These are phyloP conservation scores for Trichophaea hybrida DNA, from an alignment of 2,329 filamentous ascomycete genomes.

Conservation along the genomic window DNA sequence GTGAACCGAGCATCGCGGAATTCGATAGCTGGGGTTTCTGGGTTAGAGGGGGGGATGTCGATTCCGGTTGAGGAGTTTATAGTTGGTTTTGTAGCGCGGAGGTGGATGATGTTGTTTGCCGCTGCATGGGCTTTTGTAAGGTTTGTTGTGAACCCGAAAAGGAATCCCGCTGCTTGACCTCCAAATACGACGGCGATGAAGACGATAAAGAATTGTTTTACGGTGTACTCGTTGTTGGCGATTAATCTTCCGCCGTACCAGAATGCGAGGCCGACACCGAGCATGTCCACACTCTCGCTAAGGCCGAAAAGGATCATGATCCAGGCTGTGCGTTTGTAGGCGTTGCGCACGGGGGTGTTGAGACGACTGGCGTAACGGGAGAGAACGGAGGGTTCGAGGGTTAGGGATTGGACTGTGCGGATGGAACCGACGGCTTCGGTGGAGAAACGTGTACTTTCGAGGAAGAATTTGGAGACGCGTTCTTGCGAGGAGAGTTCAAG, in stretches of 20 bases:
- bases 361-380: slow-evolving; percentile 48
- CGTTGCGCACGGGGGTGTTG: slow-evolving; percentile 42
- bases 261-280: slow-evolving; percentile 49
- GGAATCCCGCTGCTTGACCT: slow-evolving; percentile 51
- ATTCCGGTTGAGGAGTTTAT: slow-evolving; percentile 30
- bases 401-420: slow-evolving; percentile 55
- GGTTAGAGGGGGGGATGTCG: slow-evolving; percentile 29
- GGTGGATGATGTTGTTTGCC: slow-evolving; percentile 21
- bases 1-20: slow-evolving; percentile 24
- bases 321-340: slow-evolving; percentile 30
- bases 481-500: slow-evolving; percentile 52
- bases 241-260: slow-evolving; percentile 55
- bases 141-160: slow-evolving; percentile 45
- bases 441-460: slow-evolving; percentile 58
- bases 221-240: slow-evolving; percentile 37
- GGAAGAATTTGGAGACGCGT: slow-evolving; percentile 53
- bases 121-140: slow-evolving; percentile 31
- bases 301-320: slow-evolving; percentile 5
- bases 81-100: slow-evolving; percentile 22
- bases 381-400: slow-evolving; percentile 52
- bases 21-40: slow-evolving; percentile 18
- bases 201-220: slow-evolving; percentile 40
- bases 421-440: slow-evolving; percentile 61
- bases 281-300: slow-evolving; percentile 47
- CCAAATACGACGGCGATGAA: slow-evolving; percentile 56